These are phyloP conservation scores for Pelargonium myrrhifolium DNA, from an alignment of 441 rosid species.

Conservation along the genomic window DNA sequence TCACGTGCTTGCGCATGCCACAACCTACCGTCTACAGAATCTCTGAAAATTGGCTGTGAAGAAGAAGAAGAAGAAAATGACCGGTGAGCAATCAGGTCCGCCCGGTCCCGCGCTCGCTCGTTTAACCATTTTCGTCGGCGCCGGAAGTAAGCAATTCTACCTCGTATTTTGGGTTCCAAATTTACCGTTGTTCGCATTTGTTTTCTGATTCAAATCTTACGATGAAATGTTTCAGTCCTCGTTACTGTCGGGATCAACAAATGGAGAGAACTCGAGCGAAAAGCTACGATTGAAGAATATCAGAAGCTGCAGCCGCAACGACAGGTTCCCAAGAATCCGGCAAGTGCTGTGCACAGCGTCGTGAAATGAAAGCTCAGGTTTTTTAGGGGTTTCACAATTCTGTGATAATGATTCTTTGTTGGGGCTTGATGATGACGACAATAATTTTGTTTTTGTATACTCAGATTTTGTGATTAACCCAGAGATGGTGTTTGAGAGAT, in stretches of 20 bases:
- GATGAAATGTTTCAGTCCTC: conserved; percentile 32
- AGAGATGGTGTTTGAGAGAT: too few relatives aligned
- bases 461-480: too few relatives aligned
- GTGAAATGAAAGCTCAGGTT: conserved; percentile 29
- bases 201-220: not conserved
- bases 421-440: too few relatives aligned
- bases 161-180: too few relatives aligned
- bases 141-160: conserved; percentile 42
- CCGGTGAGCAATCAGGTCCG: conserved; percentile 29
- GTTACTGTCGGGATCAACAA: conserved; percentile 49
- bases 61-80: conserved; percentile 45
- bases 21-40: too few relatives aligned
- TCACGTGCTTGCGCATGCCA: too few relatives aligned
- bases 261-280: conserved; percentile 57
- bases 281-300: conserved; percentile 23
- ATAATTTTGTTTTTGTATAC: too few relatives aligned
- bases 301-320: conserved; percentile 33
- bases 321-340: conserved; percentile 24
- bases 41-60: conserved; percentile 14
- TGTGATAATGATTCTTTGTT: too few relatives aligned
- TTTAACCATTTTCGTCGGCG: conserved; percentile 52
- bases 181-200: not conserved
- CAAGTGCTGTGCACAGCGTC: conserved; percentile 27
- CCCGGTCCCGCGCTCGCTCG: conserved; percentile 54
- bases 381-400: not conserved